Conservation (phyloP, 352 stramenopile species). For the Elongisporangium prolatum region DNA sequence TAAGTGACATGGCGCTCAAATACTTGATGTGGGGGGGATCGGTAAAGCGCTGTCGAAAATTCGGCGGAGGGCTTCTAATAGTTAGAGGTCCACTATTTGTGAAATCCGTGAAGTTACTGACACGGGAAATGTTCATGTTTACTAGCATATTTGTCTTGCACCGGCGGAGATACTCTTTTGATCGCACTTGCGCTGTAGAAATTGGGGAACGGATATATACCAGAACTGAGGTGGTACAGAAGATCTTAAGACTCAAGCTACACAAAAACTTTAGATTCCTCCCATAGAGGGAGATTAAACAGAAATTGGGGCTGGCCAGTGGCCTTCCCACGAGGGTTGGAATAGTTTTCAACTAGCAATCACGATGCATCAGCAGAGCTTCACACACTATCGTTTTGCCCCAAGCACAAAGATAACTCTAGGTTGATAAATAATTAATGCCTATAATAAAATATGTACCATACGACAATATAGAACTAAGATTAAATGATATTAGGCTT, state of each 20-base stretch:
- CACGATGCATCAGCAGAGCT: conserved; percentile 92
- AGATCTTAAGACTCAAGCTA: not conserved
- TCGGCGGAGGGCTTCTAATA: too few relatives aligned
- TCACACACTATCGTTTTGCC: conserved; percentile 92
- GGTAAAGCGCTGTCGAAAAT: too few relatives aligned
- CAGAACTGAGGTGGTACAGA: too few relatives aligned
- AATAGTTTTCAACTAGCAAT: conserved; percentile 96
- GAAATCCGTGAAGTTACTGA: too few relatives aligned
- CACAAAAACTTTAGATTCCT: conserved; percentile 15
- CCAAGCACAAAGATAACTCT: conserved; percentile 86
- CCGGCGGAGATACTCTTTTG: too few relatives aligned
- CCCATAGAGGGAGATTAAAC: conserved; percentile 72
- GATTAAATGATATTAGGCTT: not conserved
- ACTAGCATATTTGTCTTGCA: too few relatives aligned
- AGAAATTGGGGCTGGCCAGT: conserved; percentile 92
- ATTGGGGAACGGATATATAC: too few relatives aligned
- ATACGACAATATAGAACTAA: conserved; percentile 18
- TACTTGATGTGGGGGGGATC: too few relatives aligned
- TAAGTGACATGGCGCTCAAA: too few relatives aligned
- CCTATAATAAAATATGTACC: conserved; percentile 15
- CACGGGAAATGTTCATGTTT: too few relatives aligned
- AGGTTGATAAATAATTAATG: not conserved
- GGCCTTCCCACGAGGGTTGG: conserved; percentile 87
- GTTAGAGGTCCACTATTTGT: too few relatives aligned
- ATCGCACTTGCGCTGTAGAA: too few relatives aligned